Evolutionary conservation across 2,329 filamentous ascomycete genomes (phyloP), one percentile per base, ranked within the genome.

Genomic region (Trichophyton verrucosum): DNA sequence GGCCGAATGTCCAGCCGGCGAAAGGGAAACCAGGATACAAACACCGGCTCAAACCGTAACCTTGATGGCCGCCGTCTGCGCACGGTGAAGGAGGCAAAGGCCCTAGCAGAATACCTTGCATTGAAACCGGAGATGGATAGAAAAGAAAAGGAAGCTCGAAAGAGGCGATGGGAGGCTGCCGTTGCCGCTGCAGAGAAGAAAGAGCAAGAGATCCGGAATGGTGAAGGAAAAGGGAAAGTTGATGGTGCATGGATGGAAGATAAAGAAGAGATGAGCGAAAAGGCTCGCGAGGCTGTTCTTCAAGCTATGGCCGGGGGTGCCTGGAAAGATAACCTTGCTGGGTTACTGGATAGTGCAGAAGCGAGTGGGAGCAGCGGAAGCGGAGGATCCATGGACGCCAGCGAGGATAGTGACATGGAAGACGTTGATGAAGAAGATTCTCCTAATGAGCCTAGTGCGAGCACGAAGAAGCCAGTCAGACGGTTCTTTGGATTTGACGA

Each of bases 1-100:
- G 94, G 95, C 46, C 92, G 95, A 77, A 99, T 99, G 94, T 95
- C 91, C 1, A 92, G 89, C n/a, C 84, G 86, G 67, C 95, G 95
- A 78, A 94, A 92, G 80, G 86, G 86, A 69, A 86, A 86, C 61
- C 84, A 88, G 67, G 86, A 84, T 59, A 90, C 95, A 42, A 86
- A 90, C 64, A 92, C 95, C 69, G 91, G 86, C 24, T 96, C 91
- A 1, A 96, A 89, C 70, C 85, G 94, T 65, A 99, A 97, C 66
- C 80, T 99, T 1, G 94, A 97, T 69, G 94, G 94, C 0, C 85
- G 94, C 22, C 83, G 94, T 61, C 74, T 99, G 60, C 86, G 95
- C 58, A 97, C 94, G 1, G 89, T 97, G 30, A 92, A 88, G 42
- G 94, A 99, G 72, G 94, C 94, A 38, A 99, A 99, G 74, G 89